Conservation (phyloP, 2,329 filamentous ascomycete genomes). For the Cercospora janseana region DNA sequence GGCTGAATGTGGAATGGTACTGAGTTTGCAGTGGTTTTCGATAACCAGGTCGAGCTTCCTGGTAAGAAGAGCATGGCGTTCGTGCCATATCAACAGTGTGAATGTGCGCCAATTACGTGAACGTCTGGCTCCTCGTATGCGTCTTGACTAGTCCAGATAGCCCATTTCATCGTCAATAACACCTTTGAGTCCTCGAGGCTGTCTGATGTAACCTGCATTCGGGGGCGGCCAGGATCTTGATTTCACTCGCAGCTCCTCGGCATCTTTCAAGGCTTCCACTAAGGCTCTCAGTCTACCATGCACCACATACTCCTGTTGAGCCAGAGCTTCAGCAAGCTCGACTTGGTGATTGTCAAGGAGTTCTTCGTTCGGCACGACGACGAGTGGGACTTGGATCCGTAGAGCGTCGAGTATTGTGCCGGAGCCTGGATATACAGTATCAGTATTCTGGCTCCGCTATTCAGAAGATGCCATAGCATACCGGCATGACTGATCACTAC, state of each 20-base stretch:
- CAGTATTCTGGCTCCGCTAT: background rate
- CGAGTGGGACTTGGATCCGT: constrained; percentile 68
- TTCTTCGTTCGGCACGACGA: constrained; percentile 81
- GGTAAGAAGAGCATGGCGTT: no score
- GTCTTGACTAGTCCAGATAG: constrained; percentile 49
- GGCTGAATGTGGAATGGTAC: background rate
- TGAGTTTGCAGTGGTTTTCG: no score
- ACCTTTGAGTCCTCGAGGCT: constrained; percentile 45
- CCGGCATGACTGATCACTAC: constrained; percentile 87
- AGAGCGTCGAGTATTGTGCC: constrained; percentile 85
- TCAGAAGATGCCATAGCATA: constrained; percentile 42
- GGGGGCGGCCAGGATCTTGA: constrained; percentile 53
- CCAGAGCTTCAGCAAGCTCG: constrained; percentile 77
- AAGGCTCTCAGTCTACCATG: constrained; percentile 63
- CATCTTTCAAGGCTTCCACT: constrained; percentile 46
- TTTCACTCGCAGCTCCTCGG: constrained; percentile 47
- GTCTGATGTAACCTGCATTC: constrained; percentile 45
- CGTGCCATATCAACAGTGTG: no score
- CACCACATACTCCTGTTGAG: constrained; percentile 72
- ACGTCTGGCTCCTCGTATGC: background rate
- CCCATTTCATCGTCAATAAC: constrained; percentile 60
- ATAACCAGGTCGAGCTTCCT: no score
- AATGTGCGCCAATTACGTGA: no score
- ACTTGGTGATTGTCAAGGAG: constrained; percentile 89
- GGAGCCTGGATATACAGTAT: constrained; percentile 60